phyloP scores from a whole-genome alignment of 78 protist species.

The Pelomyxa schiedti region DNA sequence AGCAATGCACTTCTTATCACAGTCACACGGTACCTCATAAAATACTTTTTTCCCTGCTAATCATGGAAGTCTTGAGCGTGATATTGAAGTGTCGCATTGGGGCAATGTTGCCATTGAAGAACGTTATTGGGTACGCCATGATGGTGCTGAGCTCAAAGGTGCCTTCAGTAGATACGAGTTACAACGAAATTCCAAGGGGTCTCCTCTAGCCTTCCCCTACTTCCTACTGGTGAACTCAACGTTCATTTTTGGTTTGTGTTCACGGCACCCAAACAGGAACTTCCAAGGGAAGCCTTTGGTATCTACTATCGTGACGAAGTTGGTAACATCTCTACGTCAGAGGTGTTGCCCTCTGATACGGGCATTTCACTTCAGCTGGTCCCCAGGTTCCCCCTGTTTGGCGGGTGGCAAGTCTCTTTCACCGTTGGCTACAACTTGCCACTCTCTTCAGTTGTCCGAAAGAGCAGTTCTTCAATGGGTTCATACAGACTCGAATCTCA shows the following conservation, averaged over 20 bases:
- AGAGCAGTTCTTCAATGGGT: too few relatives aligned
- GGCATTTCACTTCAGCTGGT: neutral
- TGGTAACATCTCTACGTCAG: conserved; percentile 57
- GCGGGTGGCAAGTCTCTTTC: conserved; percentile 45
- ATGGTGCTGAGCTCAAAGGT: conserved; percentile 47
- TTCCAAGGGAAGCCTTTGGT: conserved; percentile 35
- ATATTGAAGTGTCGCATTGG: conserved; percentile 26
- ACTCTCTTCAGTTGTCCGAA: too few relatives aligned
- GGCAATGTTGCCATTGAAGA: conserved; percentile 30
- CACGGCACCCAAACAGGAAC: too few relatives aligned
- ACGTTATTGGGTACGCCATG: conserved; percentile 13
- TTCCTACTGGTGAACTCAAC: too few relatives aligned
- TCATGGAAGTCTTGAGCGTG: too few relatives aligned
- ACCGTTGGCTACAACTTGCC: conserved; percentile 36
- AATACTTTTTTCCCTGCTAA: too few relatives aligned
- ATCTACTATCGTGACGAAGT: conserved; percentile 49
- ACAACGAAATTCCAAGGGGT: too few relatives aligned
- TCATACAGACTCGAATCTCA: too few relatives aligned
- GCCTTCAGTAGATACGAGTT: conserved; percentile 41
- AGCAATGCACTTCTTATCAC: too few relatives aligned
- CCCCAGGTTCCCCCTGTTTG: conserved; percentile 60
- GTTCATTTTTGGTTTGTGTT: too few relatives aligned
- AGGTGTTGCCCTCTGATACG: neutral
- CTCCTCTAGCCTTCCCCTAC: too few relatives aligned
- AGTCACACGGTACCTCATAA: too few relatives aligned